Base-by-base conservation (phyloP, 495 filamentous ascomycete genomes). In the Monascus purpureus region DNA sequence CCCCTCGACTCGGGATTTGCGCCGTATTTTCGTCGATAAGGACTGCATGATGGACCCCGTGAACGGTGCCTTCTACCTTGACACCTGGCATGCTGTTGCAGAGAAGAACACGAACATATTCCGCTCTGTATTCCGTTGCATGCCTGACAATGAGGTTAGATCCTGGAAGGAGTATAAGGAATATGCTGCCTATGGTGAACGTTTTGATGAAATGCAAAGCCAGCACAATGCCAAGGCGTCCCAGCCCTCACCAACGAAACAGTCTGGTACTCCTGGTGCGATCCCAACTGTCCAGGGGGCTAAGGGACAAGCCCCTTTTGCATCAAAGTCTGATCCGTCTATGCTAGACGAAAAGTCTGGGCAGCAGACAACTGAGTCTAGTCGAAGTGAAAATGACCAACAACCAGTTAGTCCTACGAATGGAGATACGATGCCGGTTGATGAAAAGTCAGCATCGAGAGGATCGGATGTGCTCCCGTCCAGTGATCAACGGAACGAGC, bases 91-190 rank as follows among this genome's bases (percentile, higher is more conserved):
- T 39, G 59, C 71, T n/a, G 73, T 86, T 26, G 90, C 90, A 5
- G 77, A 81, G 30, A 95, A 95, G 55, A 97, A 97, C 50, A 95
- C 90, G 4, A 80, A 82, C 38, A 68, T 97, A 19, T 97, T 77
- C 59, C 77, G 92, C 15, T 73, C 79, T 34, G 92, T 97, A 8
- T 97, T 97, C 63, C 76, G 92, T 28, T 93, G 85, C 54, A 88
- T 88, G 82, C 90, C 90, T 1, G 90, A 97, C 47, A 93, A 72
- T 33, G 84, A 95, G 43, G 92, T 92, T 40, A 80, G 77, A 40
- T 82, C 73, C 31, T 97, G 92, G 92, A 78, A 80, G 42, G 82
- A 92, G 40, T 97, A 96, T 60, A 86, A 83, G 45, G 80, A 93
- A 36, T 94, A 78, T 47, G 61, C 72, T 29, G 70, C 77, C 4